phyloP scores from a whole-genome alignment of 768 basidiomycete genomes.

The Mycena rebaudengoi region DNA sequence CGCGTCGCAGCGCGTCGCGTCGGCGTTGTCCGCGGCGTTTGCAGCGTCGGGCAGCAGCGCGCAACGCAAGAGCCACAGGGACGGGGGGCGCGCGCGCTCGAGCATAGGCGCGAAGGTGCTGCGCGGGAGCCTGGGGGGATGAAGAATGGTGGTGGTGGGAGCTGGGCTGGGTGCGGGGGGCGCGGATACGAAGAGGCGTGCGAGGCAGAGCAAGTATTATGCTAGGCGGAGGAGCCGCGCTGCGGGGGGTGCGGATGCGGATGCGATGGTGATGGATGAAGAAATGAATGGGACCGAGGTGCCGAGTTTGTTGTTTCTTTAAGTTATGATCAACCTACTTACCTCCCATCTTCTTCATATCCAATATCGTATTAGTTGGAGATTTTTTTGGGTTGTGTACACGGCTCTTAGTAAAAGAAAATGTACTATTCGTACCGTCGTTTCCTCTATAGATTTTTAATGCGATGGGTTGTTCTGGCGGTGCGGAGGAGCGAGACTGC shows the following conservation, averaged over 20 bases:
- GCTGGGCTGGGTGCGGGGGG: too few relatives aligned
- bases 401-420: conserved; percentile 21
- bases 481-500: too few relatives aligned
- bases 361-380: too few relatives aligned
- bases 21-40: conserved; percentile 35
- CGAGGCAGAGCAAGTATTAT: conserved; percentile 79
- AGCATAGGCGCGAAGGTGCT: conserved; percentile 58
- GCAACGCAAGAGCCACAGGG: conserved; percentile 34
- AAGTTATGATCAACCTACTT: too few relatives aligned
- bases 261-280: conserved; percentile 16
- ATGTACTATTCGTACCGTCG: conserved; percentile 16
- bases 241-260: conserved; percentile 20
- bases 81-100: conserved; percentile 53
- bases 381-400: too few relatives aligned
- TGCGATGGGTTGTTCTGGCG: too few relatives aligned
- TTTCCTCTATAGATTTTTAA: too few relatives aligned
- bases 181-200: conserved; percentile 78
- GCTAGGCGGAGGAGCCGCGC: conserved; percentile 61
- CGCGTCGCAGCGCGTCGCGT: conserved; percentile 73
- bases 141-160: conserved; percentile 42
- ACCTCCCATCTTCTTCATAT: too few relatives aligned
- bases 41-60: conserved; percentile 7
- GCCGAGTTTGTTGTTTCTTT: too few relatives aligned
- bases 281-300: too few relatives aligned
- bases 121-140: conserved; percentile 46